phyloP scores from a whole-genome alignment of 192 early-diverging fungal genomes.

The Phlyctochytrium arcticum region DNA sequence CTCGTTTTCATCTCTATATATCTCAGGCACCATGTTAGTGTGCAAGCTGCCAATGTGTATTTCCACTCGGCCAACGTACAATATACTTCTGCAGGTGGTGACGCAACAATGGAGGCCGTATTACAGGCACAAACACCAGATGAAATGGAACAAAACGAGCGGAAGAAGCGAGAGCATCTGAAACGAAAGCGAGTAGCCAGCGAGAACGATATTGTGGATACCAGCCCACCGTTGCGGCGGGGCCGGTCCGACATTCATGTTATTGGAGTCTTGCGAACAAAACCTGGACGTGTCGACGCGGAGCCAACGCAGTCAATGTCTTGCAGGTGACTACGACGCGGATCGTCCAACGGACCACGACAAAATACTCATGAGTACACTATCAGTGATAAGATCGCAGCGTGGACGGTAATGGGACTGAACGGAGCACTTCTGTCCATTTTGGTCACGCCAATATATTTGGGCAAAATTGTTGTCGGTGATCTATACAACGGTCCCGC shows the following conservation, averaged over 20 bases:
- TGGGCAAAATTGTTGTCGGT: conserved; percentile 60
- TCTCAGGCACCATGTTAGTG: conserved; percentile 66
- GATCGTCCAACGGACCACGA: too few relatives aligned
- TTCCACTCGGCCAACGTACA: too few relatives aligned
- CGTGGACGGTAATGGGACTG: conserved; percentile 80
- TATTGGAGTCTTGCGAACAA: conserved; percentile 67
- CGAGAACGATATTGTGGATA: not conserved
- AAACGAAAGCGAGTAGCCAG: conserved; percentile 22
- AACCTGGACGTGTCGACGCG: conserved; percentile 70
- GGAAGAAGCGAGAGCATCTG: conserved; percentile 19
- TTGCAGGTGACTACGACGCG: too few relatives aligned
- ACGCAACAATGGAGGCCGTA: conserved; percentile 63
- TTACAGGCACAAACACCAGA: conserved; percentile 24
- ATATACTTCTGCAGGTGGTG: conserved; percentile 52
- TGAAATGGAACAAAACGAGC: conserved; percentile 28
- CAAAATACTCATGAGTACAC: too few relatives aligned
- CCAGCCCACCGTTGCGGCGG: conserved; percentile 32
- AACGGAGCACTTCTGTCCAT: conserved; percentile 64
- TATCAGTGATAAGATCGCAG: conserved; percentile 90
- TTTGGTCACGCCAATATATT: conserved; percentile 64
- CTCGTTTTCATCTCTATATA: conserved; percentile 67
- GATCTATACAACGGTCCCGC: conserved; percentile 62
- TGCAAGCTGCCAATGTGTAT: not conserved
- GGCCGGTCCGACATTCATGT: conserved; percentile 57
- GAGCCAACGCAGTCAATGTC: conserved; percentile 72